A percentile compares a stretch with the other conserved stretches of the same genome.
Evolutionary conservation across 1,139 yeast species (phyloP).

Genomic region (Nakaseomyces nivariensis): DNA sequence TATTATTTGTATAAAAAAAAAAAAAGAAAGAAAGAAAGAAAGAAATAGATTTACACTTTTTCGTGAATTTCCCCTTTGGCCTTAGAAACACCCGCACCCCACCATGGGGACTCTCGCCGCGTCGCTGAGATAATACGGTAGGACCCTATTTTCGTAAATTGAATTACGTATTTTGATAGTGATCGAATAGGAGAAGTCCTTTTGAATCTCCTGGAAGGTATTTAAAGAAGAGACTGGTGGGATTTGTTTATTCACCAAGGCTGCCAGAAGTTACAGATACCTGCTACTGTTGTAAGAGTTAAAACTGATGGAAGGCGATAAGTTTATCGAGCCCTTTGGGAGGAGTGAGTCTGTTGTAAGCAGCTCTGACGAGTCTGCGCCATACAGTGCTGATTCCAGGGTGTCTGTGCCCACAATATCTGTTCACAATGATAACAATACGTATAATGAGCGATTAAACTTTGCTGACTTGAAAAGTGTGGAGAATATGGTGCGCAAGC

Average conservation of each 20-base stretch:
- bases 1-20: not conserved
- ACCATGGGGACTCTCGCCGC: not conserved
- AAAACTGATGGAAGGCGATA: not conserved
- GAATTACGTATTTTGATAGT: no score
- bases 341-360: not conserved
- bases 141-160: not conserved
- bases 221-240: no score
- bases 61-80: not conserved
- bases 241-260: no score
- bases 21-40: not conserved
- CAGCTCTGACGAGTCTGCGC: not conserved
- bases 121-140: not conserved
- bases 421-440: conserved; percentile 4
- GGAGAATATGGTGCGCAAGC: conserved; percentile 15
- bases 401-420: conserved; percentile 5
- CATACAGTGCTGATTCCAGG: not conserved
- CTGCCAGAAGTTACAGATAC: no score
- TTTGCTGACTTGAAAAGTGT: conserved; percentile 9
- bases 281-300: no score
- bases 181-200: no score
- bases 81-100: not conserved
- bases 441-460: conserved; percentile 6
- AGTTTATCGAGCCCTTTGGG: not conserved
- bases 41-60: not conserved
- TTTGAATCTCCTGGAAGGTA: no score